Conservation (phyloP, 2,329 filamentous ascomycete species). For the Penicillium griseofulvum region DNA sequence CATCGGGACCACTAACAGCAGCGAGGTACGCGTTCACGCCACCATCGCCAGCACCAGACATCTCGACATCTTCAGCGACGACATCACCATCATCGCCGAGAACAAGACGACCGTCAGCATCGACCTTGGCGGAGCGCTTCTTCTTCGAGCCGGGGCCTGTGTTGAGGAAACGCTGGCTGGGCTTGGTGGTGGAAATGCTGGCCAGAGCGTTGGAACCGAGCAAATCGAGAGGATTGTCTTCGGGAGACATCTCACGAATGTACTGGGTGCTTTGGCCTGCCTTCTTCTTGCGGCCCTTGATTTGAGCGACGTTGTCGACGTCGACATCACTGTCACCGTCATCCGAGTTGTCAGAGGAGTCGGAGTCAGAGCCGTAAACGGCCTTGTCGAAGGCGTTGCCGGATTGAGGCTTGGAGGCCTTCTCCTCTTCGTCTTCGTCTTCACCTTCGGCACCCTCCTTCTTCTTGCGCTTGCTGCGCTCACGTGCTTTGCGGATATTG, state of each 20-base stretch:
- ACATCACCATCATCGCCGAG: slow-evolving; percentile 35
- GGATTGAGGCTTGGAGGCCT: slow-evolving; percentile 57
- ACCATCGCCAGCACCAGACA: slow-evolving; percentile 29
- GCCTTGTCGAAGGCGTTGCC: slow-evolving; percentile 94
- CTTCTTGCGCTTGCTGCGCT: slow-evolving; percentile 87
- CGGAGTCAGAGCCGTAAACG: slow-evolving; percentile 75
- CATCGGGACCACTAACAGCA: slow-evolving; percentile 60
- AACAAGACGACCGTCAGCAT: slow-evolving; percentile 46
- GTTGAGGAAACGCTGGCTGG: slow-evolving; percentile 50
- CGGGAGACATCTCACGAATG: slow-evolving; percentile 76
- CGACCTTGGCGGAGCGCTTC: slow-evolving; percentile 43
- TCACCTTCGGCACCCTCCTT: slow-evolving; percentile 61
- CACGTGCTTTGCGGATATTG: slow-evolving; percentile 94
- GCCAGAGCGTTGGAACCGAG: slow-evolving; percentile 85
- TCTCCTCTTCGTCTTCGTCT: slow-evolving; percentile 52
- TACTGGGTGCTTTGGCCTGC: slow-evolving; percentile 61
- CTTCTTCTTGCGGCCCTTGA: slow-evolving; percentile 44
- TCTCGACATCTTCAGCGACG: slow-evolving; percentile 35
- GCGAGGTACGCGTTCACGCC: slow-evolving; percentile 61
- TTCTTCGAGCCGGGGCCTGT: slow-evolving; percentile 37
- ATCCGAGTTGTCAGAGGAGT: slow-evolving; percentile 60
- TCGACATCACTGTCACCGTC: slow-evolving; percentile 53
- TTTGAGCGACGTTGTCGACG: slow-evolving; percentile 36
- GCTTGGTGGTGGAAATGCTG: slow-evolving; percentile 89
- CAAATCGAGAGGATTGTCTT: slow-evolving; percentile 91